phyloP scores from a whole-genome alignment of 805 yeast species.

The Zygosaccharomyces pseudorouxii region DNA sequence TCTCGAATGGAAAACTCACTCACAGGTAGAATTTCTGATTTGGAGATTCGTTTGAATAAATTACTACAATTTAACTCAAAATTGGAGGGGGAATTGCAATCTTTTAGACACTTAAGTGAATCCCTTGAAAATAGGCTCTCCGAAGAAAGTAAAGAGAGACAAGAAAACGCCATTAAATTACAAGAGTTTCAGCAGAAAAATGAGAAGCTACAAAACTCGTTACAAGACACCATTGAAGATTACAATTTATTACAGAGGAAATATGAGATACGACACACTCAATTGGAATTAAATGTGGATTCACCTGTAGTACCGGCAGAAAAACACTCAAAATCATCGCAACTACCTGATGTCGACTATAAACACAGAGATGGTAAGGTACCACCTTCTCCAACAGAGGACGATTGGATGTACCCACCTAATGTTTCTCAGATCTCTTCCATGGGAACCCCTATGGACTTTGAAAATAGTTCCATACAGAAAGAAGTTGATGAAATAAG shows the following conservation, averaged over 20 bases:
- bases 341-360: not conserved
- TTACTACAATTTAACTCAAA: conserved; percentile 30
- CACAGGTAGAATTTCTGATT: conserved; percentile 41
- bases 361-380: not conserved
- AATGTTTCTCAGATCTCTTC: conserved; percentile 9
- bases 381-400: conserved; percentile 10
- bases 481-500: conserved; percentile 4
- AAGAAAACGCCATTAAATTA: conserved; percentile 33
- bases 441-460: conserved; percentile 8
- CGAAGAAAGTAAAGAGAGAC: conserved; percentile 19
- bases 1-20: conserved; percentile 69
- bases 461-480: conserved; percentile 5
- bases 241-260: conserved; percentile 24
- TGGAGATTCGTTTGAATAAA: conserved; percentile 44
- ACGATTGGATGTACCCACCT: conserved; percentile 21
- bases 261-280: conserved; percentile 26
- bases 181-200: conserved; percentile 26
- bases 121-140: conserved; percentile 6
- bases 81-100: conserved; percentile 12
- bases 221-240: conserved; percentile 29
- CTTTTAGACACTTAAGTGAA: conserved; percentile 9
- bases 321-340: not conserved
- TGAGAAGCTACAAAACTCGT: conserved; percentile 17
- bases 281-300: conserved; percentile 16
- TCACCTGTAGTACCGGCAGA: not conserved